Conservation (phyloP, 768 basidiomycete species). For the Fomitopsis serialis region DNA sequence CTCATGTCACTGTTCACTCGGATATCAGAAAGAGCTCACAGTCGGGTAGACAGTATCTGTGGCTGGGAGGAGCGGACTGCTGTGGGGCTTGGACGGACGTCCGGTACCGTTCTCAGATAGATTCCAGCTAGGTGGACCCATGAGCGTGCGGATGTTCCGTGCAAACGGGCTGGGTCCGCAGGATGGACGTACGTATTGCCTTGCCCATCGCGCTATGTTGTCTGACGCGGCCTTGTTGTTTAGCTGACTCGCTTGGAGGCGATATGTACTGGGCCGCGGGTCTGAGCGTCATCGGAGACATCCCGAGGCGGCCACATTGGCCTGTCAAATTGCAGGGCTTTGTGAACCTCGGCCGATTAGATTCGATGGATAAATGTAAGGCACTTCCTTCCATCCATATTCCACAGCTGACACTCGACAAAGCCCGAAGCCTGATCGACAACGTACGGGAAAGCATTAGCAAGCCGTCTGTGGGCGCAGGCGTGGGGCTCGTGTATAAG, state of each 20-base stretch:
- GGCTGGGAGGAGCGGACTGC: slow-evolving; percentile 62
- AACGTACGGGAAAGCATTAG: slow-evolving; percentile 37
- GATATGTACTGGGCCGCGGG: slow-evolving; percentile 79
- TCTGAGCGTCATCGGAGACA: slow-evolving; percentile 64
- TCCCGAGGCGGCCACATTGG: slow-evolving; percentile 76
- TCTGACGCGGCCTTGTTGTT: neutral
- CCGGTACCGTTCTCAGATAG: slow-evolving; percentile 72
- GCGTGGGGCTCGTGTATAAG: slow-evolving; percentile 77
- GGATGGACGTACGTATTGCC: slow-evolving; percentile 56
- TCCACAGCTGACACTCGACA: neutral
- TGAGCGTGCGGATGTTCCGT: slow-evolving; percentile 74
- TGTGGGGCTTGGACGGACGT: slow-evolving; percentile 52
- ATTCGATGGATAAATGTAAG: slow-evolving; percentile 53
- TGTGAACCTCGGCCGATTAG: slow-evolving; percentile 76
- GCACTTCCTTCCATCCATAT: neutral
- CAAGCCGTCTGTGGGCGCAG: slow-evolving; percentile 71
- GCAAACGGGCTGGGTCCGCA: slow-evolving; percentile 73
- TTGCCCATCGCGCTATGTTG: neutral
- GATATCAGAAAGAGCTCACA: neutral
- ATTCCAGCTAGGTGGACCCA: slow-evolving; percentile 90
- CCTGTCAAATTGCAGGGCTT: slow-evolving; percentile 78
- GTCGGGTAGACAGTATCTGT: slow-evolving; percentile 62
- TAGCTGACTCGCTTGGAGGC: slow-evolving; percentile 84
- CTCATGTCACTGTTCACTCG: neutral
- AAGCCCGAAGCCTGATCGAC: slow-evolving; percentile 34